phyloP scores from a whole-genome alignment of 2,329 filamentous ascomycete species.

The Colletotrichum lindemuthianum region DNA sequence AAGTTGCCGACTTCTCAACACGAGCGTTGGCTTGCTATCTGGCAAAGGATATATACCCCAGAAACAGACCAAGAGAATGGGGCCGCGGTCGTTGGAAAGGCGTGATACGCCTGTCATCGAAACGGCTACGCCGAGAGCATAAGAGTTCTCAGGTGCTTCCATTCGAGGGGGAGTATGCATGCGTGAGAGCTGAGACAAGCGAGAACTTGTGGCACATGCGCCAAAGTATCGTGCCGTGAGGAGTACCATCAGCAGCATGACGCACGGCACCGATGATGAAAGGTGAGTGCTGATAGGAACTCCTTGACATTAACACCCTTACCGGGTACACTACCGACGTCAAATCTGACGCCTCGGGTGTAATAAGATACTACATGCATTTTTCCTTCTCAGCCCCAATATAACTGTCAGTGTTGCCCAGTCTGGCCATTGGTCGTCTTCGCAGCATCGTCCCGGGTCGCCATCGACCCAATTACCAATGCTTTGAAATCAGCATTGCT shows the following conservation, averaged over 20 bases:
- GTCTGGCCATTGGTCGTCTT: conserved; percentile 23
- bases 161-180: no score
- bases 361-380: conserved; percentile 1
- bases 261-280: no score
- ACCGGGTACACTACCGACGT: no score
- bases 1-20: conserved; percentile 73
- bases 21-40: conserved; percentile 78
- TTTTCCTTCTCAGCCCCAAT: conserved; percentile 25
- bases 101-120: conserved; percentile 32
- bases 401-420: conserved; percentile 22
- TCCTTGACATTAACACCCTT: no score
- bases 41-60: conserved; percentile 75
- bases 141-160: not conserved
- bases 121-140: not conserved
- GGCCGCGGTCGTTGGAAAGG: conserved; percentile 42
- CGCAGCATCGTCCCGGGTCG: conserved; percentile 13
- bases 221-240: no score
- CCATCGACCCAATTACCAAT: conserved; percentile 50
- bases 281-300: no score
- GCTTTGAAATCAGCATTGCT: conserved; percentile 69
- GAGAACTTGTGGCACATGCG: no score
- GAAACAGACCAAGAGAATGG: conserved; percentile 52
- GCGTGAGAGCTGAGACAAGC: no score
- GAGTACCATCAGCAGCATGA: no score
- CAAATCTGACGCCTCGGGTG: conserved; percentile 25